Base-by-base conservation (phyloP, 2,329 filamentous ascomycete species). In the Microsporum canis region DNA sequence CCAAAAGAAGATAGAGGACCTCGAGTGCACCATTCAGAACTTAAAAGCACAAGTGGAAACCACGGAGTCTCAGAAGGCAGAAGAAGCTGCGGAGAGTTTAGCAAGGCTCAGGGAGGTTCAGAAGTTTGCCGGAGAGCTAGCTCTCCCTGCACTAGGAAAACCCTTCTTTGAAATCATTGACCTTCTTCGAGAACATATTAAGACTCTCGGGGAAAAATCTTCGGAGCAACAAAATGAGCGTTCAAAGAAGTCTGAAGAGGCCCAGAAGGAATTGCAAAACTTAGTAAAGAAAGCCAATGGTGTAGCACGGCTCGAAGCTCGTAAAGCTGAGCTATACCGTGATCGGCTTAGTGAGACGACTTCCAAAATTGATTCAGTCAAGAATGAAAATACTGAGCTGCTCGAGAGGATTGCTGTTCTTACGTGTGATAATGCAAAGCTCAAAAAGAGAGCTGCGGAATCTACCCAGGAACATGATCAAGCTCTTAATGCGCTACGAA, bases 341-440 rank as follows among this genome's bases (percentile, higher is more conserved):
- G 71, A 75, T 14, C 72, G 75, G 57, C 65, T 73, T 8, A 63
- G 66, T 17, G 75, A 77, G 65, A 68, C 72, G 1, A 71, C 72
- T 39, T 65, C 67, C 5, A 69, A 75, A 6, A 68, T 75, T 57
- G 69, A 73, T 38, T 71, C 71, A 3, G 69, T 76, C 10, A 73
- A 75, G 64, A 63, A 68, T 4, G 75, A 77, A 60, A 77, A 76
- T 55, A 68, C 68, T 2, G 70, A 70, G 5, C 69, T 77, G 5
- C 66, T 68, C 12, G 67, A 66, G 27, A 69, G 69, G n/a, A 67
- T 71, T 4, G 70, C 74, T 12, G 71, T 74, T 23, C 67, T 76
- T 7, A 72, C 65, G 12, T 64, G 70, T 10, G 69, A 66, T 17
- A 66, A 76, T 23, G 66, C 67, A 45, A 70, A 71, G 57, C 61